Evolutionary conservation across 2,329 filamentous ascomycete genomes (phyloP), one percentile per base, ranked within the genome.

Genomic region (Xylaria sp.): DNA sequence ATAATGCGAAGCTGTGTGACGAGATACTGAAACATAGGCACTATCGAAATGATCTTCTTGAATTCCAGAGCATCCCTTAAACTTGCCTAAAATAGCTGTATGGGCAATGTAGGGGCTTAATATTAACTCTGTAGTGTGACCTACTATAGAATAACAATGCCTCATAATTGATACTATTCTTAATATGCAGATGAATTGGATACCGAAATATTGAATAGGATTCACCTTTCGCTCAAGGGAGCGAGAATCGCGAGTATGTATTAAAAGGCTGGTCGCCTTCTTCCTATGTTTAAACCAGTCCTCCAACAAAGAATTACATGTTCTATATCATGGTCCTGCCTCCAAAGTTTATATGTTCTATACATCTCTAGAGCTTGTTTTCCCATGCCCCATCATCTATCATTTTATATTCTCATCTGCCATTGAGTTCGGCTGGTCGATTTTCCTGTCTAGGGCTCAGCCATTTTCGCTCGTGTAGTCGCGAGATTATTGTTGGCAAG

Each of bases 31-130:
- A n/a, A n/a, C 31, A 35, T 35, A 13, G 7, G 13, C 31, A 27
- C 47, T 27, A 51, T 27, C 21, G 8, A 51, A 38, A 6, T 6
- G 11, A 33, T 11, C 29, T 6, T 11, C 29, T 11, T 33, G 61
- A 60, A 52, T 63, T 61, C 48, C 61, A 47, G n/a, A n/a, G n/a
- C n/a, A n/a, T n/a, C 53, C 29, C 11, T 33, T 11, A 11, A 33
- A 23, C 33, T 8, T 6, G 23, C 23, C 41, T 5, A 38, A 1
- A 27, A 19, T 3, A 43, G 21, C 4, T 27, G 31, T 1, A 25
- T 17, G 33, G 51, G 58, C 48, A 41, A 64, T 64, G 58, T 41
- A 51, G 58, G 41, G 37, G 17, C 35, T 23, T 15, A n/a, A 61
- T 57, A 61, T 57, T 61, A 58, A 17, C 27, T 6, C 29, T 23